phyloP scores from a whole-genome alignment of 2,329 filamentous ascomycete genomes.

The Sclerotinia spermophila region DNA sequence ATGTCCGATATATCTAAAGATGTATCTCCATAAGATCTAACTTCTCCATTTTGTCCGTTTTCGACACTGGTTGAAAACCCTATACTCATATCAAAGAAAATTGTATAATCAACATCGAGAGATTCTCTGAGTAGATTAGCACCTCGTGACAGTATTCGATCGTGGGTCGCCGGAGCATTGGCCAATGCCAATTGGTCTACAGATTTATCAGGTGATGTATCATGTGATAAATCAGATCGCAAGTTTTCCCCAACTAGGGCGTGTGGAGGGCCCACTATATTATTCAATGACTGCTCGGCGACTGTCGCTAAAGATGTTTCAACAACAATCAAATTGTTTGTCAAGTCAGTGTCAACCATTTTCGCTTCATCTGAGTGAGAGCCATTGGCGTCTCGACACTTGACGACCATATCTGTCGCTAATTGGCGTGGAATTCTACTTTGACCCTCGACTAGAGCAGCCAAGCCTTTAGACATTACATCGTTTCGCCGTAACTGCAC shows the following conservation, averaged over 20 bases:
- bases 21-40: neutral
- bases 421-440: slow-evolving; percentile 11
- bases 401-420: neutral
- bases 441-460: slow-evolving; percentile 47
- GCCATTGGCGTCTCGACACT: neutral
- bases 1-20: neutral
- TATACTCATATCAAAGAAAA: slow-evolving; percentile 22
- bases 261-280: neutral
- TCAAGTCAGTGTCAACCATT: neutral
- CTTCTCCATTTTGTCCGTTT: neutral
- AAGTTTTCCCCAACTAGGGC: neutral
- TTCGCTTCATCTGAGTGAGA: neutral
- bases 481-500: slow-evolving; percentile 49
- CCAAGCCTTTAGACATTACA: slow-evolving; percentile 51
- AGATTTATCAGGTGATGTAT: neutral
- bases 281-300: slow-evolving; percentile 12
- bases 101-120: slow-evolving; percentile 23
- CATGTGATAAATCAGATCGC: too few relatives aligned
- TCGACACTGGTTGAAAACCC: slow-evolving; percentile 10
- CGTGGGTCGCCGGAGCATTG: slow-evolving; percentile 9
- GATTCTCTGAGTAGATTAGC: slow-evolving; percentile 24
- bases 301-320: neutral
- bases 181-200: neutral
- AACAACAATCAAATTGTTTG: neutral
- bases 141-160: slow-evolving; percentile 17